A percentile compares a stretch with the other conserved stretches of the same genome.
phyloP scores from a whole-genome alignment of 176 grass and related monocot genomes.

The Themeda triandra region DNA sequence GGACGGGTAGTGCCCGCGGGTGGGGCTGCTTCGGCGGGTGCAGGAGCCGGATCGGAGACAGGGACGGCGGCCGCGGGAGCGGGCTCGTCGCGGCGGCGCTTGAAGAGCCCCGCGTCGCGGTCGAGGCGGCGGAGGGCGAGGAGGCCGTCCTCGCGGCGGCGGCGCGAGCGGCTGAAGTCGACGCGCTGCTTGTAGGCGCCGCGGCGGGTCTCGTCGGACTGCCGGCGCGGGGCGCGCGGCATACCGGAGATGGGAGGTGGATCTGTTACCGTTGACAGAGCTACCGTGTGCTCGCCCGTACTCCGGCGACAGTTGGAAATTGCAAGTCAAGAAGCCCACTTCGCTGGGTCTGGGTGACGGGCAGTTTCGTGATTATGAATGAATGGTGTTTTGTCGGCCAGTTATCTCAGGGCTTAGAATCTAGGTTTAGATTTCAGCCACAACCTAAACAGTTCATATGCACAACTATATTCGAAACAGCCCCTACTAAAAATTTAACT shows the following conservation, averaged over 20 bases:
- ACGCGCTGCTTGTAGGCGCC: conserved; percentile 64
- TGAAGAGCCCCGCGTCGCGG: conserved; percentile 66
- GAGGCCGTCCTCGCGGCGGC: conserved; percentile 60
- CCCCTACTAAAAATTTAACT: too few relatives aligned
- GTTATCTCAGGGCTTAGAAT: too few relatives aligned
- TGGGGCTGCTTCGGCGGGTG: neutral
- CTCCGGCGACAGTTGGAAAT: too few relatives aligned
- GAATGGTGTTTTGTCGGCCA: too few relatives aligned
- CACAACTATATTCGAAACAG: too few relatives aligned
- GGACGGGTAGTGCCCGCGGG: neutral
- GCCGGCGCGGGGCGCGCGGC: conserved; percentile 26
- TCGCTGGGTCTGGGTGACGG: too few relatives aligned
- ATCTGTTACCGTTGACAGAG: neutral
- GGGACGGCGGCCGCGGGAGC: neutral
- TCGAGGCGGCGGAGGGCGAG: conserved; percentile 59
- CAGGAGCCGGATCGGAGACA: neutral
- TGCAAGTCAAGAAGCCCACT: too few relatives aligned
- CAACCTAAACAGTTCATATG: too few relatives aligned
- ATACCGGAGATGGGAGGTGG: conserved; percentile 9
- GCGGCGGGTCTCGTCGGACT: conserved; percentile 37
- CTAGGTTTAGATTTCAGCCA: too few relatives aligned
- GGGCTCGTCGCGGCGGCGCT: conserved; percentile 57
- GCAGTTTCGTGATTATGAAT: too few relatives aligned
- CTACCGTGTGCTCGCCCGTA: too few relatives aligned
- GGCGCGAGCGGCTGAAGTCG: conserved; percentile 42